A percentile compares a stretch with the other conserved stretches of the same genome.
Conservation (phyloP, 805 yeast genomes). For the Lipomyces mesembrius region DNA sequence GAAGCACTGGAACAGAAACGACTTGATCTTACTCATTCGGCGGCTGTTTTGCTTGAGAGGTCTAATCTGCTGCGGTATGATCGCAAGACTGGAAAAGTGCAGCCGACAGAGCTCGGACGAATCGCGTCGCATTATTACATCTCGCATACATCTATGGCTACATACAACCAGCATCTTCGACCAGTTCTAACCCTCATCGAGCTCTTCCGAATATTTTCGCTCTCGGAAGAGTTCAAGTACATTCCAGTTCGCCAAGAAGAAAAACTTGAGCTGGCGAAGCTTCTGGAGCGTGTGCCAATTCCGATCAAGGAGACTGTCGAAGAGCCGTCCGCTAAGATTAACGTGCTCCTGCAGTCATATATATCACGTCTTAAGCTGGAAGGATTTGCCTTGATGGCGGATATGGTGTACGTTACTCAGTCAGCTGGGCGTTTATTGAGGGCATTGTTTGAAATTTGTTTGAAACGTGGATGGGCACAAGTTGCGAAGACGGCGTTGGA, state of each 20-base stretch:
- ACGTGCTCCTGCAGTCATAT: constrained; percentile 79
- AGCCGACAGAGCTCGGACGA: constrained; percentile 72
- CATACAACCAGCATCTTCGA: constrained; percentile 64
- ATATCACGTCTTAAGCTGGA: constrained; percentile 77
- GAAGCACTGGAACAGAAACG: constrained; percentile 57
- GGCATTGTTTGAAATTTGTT: constrained; percentile 79
- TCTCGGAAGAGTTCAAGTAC: constrained; percentile 82
- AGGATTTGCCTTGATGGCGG: constrained; percentile 90
- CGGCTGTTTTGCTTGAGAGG: constrained; percentile 61
- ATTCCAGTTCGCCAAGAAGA: constrained; percentile 90
- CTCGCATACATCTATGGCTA: constrained; percentile 69
- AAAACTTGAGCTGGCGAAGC: constrained; percentile 66
- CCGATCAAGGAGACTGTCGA: constrained; percentile 76
- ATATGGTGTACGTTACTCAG: constrained; percentile 90
- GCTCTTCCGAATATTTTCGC: constrained; percentile 72
- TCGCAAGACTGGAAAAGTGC: constrained; percentile 52
- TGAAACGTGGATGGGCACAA: constrained; percentile 72
- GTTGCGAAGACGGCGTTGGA: constrained; percentile 62
- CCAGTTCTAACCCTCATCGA: constrained; percentile 74
- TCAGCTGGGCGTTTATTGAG: constrained; percentile 87
- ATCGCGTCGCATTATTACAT: constrained; percentile 89
- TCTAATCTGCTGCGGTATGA: constrained; percentile 67
- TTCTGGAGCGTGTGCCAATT: constrained; percentile 77
- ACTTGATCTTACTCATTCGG: constrained; percentile 74
- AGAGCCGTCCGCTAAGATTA: constrained; percentile 78